A percentile compares a stretch with the other conserved stretches of the same genome.
phyloP scores from a whole-genome alignment of 1,284 basidiomycete genomes.

The Ustilago hordei region DNA sequence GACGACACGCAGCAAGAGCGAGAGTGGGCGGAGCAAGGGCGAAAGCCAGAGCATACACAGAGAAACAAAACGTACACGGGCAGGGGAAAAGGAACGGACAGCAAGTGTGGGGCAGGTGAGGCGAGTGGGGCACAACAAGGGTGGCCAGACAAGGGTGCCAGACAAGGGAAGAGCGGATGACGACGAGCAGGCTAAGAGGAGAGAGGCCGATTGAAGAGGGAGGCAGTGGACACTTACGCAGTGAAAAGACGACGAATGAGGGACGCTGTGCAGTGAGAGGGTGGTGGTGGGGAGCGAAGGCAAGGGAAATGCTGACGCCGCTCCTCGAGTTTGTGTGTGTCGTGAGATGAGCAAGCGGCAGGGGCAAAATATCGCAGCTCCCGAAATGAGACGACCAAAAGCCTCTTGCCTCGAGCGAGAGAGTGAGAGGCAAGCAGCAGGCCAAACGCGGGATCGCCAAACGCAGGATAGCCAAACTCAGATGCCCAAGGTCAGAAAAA shows the following conservation, averaged over 20 bases:
- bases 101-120: conserved; percentile 15
- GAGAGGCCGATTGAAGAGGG: background rate
- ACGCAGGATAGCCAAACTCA: background rate
- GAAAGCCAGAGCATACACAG: background rate
- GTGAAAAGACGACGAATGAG: conserved; percentile 1
- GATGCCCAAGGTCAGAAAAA: background rate
- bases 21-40: background rate
- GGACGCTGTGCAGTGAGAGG: conserved; percentile 9
- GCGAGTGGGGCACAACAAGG: conserved; percentile 12
- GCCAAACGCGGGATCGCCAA: background rate
- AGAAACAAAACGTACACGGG: background rate
- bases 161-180: background rate
- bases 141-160: background rate
- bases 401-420: no score
- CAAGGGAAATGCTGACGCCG: conserved; percentile 15
- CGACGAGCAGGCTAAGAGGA: background rate
- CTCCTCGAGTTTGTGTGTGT: conserved; percentile 19
- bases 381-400: background rate
- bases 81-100: background rate
- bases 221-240: conserved; percentile 13
- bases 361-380: background rate
- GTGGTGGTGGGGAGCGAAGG: conserved; percentile 36
- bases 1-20: conserved; percentile 2
- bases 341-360: conserved; percentile 14
- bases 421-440: background rate